Conservation (phyloP, 805 yeast species). For the Lipomyces chichibuensis region DNA sequence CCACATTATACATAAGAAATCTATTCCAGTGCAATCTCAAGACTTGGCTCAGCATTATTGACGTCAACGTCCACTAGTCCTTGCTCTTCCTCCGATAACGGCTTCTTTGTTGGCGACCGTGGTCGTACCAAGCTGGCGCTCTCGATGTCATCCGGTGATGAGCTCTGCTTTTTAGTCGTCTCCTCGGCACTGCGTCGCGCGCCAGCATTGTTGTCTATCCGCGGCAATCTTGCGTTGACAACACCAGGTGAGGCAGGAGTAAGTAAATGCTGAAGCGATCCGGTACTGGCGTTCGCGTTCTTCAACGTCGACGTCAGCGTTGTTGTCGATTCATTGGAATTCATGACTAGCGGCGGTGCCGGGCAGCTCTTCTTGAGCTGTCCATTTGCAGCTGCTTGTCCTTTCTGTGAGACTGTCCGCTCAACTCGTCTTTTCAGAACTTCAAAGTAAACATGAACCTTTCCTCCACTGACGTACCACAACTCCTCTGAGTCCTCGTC, state of each 20-base stretch:
- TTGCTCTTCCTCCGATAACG: neutral
- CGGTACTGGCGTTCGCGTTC: constrained; percentile 10
- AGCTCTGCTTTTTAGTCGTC: neutral
- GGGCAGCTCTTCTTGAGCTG: constrained; percentile 9
- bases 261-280: constrained; percentile 11
- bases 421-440: constrained; percentile 53
- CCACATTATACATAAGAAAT: neutral
- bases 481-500: constrained; percentile 60
- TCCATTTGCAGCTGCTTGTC: neutral
- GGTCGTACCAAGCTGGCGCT: neutral
- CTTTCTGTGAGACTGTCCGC: constrained; percentile 21
- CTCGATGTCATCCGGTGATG: neutral
- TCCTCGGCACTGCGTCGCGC: neutral
- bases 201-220: neutral
- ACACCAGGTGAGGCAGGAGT: constrained; percentile 25
- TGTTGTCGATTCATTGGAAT: constrained; percentile 7
- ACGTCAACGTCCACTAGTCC: constrained; percentile 2
- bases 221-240: constrained; percentile 24
- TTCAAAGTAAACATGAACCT: constrained; percentile 68
- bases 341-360: constrained; percentile 11
- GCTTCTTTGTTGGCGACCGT: neutral
- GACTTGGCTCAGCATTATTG: neutral
- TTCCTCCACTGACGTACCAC: constrained; percentile 64
- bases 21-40: neutral
- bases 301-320: constrained; percentile 7